phyloP scores from a whole-genome alignment of 495 filamentous ascomycete species.

The Penicillium robsamsonii region DNA sequence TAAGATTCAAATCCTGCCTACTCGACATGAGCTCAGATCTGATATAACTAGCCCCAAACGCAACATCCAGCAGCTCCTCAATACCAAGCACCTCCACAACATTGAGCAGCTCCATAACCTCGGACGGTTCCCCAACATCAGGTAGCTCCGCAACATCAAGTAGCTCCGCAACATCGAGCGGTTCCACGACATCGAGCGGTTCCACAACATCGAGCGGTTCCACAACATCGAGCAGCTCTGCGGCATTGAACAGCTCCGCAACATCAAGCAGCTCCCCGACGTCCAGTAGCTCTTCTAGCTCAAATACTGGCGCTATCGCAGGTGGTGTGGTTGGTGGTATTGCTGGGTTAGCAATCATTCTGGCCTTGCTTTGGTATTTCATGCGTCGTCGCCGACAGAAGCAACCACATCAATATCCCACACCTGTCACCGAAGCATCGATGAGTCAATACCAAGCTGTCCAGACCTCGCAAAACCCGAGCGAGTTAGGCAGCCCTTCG shows the following conservation, averaged over 20 bases:
- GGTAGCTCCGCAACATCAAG: not conserved
- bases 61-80: not conserved
- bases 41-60: not conserved
- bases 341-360: constrained; percentile 1
- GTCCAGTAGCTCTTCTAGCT: not conserved
- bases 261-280: too few relatives aligned
- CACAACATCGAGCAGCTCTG: too few relatives aligned
- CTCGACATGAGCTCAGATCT: not conserved
- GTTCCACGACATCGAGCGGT: not conserved
- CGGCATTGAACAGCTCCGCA: too few relatives aligned
- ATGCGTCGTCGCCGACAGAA: not conserved
- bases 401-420: not conserved
- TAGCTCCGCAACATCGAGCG: not conserved
- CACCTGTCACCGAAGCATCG: not conserved
- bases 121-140: not conserved
- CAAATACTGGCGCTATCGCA: not conserved
- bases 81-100: not conserved
- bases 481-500: too few relatives aligned
- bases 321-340: constrained; percentile 1
- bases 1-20: not conserved
- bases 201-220: not conserved
- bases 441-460: not conserved
- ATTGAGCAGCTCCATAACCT: not conserved
- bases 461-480: not conserved
- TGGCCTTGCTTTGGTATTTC: constrained; percentile 1